Evolutionary conservation across 768 basidiomycete genomes (phyloP).

Genomic region (Infundibulicybe gibba): DNA sequence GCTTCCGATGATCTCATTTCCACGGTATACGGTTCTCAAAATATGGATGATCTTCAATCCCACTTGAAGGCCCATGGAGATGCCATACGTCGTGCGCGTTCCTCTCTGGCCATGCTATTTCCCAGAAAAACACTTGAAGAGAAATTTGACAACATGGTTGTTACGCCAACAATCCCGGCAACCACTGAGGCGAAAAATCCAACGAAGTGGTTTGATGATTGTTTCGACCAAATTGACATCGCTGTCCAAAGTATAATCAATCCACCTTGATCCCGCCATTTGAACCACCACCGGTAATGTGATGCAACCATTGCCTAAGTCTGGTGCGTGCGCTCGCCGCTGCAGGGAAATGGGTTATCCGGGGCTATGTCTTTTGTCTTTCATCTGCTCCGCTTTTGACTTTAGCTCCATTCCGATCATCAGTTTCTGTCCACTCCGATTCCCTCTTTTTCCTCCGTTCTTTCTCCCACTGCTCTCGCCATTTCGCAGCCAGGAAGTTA

Average conservation of each 20-base stretch:
- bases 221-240: conserved; percentile 59
- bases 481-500: conserved; percentile 55
- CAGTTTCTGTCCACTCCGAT: conserved; percentile 19
- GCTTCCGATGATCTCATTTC: conserved; percentile 66
- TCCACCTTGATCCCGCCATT: conserved; percentile 16
- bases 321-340: too few species aligned
- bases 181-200: conserved; percentile 23
- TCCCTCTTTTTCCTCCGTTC: conserved; percentile 31
- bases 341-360: neutral
- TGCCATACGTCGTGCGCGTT: conserved; percentile 33
- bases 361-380: conserved; percentile 24
- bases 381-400: conserved; percentile 30
- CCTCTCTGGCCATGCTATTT: conserved; percentile 17
- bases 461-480: conserved; percentile 48
- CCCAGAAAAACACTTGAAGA: conserved; percentile 22
- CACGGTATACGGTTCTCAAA: conserved; percentile 64
- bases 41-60: conserved; percentile 32
- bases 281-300: too few species aligned
- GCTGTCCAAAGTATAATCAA: conserved; percentile 22
- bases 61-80: conserved; percentile 35
- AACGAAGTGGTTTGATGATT: conserved; percentile 61
- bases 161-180: conserved; percentile 8
- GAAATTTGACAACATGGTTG: conserved; percentile 20
- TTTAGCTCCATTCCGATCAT: conserved; percentile 19
- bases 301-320: too few species aligned